phyloP scores from a whole-genome alignment of 78 protist genomes.

The Abeoforma whisleri region DNA sequence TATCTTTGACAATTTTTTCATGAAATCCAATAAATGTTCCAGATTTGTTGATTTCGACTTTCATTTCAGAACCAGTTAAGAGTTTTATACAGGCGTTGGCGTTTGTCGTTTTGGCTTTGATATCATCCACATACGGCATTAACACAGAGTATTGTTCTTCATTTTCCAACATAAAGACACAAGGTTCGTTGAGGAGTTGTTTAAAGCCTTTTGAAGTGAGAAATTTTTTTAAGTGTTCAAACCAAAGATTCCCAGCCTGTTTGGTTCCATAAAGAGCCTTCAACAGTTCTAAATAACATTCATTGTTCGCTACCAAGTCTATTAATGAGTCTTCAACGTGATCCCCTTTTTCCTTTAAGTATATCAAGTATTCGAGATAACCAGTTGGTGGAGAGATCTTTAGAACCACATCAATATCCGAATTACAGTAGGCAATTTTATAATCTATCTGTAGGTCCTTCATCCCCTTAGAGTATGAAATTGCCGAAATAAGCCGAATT shows the following conservation, averaged over 20 bases:
- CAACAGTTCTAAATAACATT: too few relatives aligned
- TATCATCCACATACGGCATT: neutral
- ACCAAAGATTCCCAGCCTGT: neutral
- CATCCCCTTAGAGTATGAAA: neutral
- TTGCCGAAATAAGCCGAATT: neutral
- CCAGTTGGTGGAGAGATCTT: neutral
- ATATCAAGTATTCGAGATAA: neutral
- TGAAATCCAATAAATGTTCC: neutral
- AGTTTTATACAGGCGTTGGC: neutral
- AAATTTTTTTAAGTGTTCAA: neutral
- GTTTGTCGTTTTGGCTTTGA: neutral
- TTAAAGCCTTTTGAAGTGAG: neutral
- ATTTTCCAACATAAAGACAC: neutral
- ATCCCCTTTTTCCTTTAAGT: too few relatives aligned
- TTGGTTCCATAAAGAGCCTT: neutral
- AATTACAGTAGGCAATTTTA: neutral
- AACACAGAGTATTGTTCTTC: neutral
- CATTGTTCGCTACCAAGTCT: too few relatives aligned
- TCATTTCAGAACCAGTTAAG: neutral
- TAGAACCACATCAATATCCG: neutral
- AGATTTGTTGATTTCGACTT: neutral
- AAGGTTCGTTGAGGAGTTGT: neutral
- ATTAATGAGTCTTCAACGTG: neutral
- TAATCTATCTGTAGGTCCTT: neutral
- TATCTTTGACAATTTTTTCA: too few relatives aligned